A percentile compares a stretch with the other conserved stretches of the same genome.
These are phyloP conservation scores for Fusarium zealandicum DNA, from an alignment of 2,329 filamentous ascomycete genomes.

Conservation along the genomic window DNA sequence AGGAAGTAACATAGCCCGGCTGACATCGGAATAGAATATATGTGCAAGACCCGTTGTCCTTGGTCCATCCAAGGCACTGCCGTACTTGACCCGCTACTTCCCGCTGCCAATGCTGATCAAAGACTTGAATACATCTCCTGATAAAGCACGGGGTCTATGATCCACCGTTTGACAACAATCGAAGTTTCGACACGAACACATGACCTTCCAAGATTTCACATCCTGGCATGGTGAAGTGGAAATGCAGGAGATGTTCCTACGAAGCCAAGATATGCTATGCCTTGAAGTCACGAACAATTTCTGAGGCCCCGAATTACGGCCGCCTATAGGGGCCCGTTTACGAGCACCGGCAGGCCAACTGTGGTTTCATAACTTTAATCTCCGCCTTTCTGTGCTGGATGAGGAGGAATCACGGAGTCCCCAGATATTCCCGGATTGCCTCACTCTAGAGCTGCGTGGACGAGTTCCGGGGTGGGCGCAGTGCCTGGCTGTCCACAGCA, in stretches of 20 bases:
- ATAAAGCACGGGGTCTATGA: no score
- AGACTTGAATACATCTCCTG: no score
- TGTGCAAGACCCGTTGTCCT: no score
- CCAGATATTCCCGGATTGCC: constrained; percentile 26
- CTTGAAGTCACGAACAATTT: constrained; percentile 1
- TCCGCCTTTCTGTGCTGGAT: constrained; percentile 16
- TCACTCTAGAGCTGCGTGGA: constrained; percentile 15
- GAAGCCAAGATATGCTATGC: constrained; percentile 8
- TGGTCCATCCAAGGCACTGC: no score
- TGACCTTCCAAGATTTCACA: constrained; percentile 4
- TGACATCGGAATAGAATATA: no score
- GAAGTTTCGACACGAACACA: constrained; percentile 4
- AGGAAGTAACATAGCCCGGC: no score
- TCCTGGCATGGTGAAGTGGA: constrained; percentile 21
- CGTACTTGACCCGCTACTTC: no score
- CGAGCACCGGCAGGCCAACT: constrained; percentile 7
- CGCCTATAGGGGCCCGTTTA: constrained; percentile 23
- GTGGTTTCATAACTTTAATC: constrained; percentile 28
- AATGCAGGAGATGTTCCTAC: constrained; percentile 20
- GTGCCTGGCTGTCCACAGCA: constrained; percentile 8
- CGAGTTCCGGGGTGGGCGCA: constrained; percentile 7
- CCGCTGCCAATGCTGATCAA: no score
- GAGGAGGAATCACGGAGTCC: constrained; percentile 27
- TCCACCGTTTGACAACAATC: background rate
- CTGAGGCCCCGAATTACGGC: constrained; percentile 30